Conservation (phyloP, 2,329 filamentous ascomycete genomes). For the Ophiobolus disseminans region DNA sequence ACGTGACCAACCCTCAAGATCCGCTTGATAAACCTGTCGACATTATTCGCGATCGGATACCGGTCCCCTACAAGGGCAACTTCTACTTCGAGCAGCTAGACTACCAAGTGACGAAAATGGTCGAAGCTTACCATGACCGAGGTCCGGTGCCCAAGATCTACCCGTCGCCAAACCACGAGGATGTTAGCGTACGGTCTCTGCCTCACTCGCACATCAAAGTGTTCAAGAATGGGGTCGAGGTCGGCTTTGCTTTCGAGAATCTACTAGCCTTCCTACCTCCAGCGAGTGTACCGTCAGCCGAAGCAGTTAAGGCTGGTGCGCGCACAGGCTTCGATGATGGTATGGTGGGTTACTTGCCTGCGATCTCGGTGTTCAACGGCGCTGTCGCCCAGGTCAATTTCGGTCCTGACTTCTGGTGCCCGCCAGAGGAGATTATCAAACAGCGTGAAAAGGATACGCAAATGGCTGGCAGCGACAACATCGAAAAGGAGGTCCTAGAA, state of each 20-base stretch:
- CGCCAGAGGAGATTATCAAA: constrained; percentile 68
- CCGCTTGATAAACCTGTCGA: constrained; percentile 67
- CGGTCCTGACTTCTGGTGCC: constrained; percentile 90
- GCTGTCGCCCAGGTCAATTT: constrained; percentile 94
- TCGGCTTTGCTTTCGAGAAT: constrained; percentile 88
- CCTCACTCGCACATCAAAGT: constrained; percentile 86
- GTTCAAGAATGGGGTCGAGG: constrained; percentile 88
- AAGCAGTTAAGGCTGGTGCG: constrained; percentile 74
- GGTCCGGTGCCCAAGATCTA: constrained; percentile 67
- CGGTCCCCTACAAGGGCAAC: constrained; percentile 91
- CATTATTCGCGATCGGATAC: constrained; percentile 92
- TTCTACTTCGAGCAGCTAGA: constrained; percentile 94
- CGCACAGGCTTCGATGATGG: constrained; percentile 91
- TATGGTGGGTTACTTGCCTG: constrained; percentile 93
- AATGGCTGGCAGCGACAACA: constrained; percentile 31
- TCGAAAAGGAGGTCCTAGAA: constrained; percentile 27
- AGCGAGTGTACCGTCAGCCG: constrained; percentile 75
- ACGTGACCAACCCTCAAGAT: constrained; percentile 51
- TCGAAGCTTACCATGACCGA: constrained; percentile 70
- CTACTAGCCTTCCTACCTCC: constrained; percentile 91
- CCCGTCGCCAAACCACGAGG: constrained; percentile 75
- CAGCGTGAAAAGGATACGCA: constrained; percentile 44
- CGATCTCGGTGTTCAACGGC: constrained; percentile 88
- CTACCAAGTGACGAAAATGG: constrained; percentile 84
- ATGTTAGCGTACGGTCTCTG: constrained; percentile 80